Evolutionary conservation across 106 monocot genomes (phyloP).

Genomic region (Narthecium ossifragum): DNA sequence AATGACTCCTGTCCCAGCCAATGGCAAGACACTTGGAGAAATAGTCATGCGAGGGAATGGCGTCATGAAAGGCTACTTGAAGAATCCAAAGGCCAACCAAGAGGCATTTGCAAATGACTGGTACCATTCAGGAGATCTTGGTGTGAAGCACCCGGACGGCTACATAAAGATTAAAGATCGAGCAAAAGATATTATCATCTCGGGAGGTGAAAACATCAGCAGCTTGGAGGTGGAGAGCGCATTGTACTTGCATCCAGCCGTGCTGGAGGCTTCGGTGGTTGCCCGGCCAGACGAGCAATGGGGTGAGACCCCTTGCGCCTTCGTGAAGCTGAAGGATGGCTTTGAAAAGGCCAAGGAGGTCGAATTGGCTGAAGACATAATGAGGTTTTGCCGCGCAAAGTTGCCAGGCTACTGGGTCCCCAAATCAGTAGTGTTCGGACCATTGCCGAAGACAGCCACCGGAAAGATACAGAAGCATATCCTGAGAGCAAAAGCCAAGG

Average conservation of each 20-base stretch:
- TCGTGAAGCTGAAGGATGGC: constrained; percentile 38
- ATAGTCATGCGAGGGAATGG: constrained; percentile 69
- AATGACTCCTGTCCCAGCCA: constrained; percentile 48
- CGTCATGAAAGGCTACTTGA: constrained; percentile 78
- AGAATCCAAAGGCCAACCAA: constrained; percentile 52
- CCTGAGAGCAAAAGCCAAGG: constrained; percentile 50
- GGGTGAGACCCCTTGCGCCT: constrained; percentile 75
- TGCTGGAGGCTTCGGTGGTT: constrained; percentile 61
- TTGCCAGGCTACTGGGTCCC: constrained; percentile 73
- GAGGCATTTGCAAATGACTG: constrained; percentile 54
- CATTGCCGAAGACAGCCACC: constrained; percentile 60
- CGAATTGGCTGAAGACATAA: constrained; percentile 37
- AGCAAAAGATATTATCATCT: constrained; percentile 70
- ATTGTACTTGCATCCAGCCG: constrained; percentile 49
- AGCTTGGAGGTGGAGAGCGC: constrained; percentile 67
- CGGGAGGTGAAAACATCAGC: constrained; percentile 67
- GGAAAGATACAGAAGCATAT: constrained; percentile 72
- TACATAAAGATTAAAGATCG: constrained; percentile 71
- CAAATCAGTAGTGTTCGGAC: constrained; percentile 55
- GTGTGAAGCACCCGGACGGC: constrained; percentile 53
- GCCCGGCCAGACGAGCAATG: constrained; percentile 57
- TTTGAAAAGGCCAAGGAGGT: constrained; percentile 19
- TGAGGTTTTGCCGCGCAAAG: constrained; percentile 38
- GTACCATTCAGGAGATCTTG: constrained; percentile 69
- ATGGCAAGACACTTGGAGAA: constrained; percentile 56